Evolutionary conservation across 1,284 basidiomycete species (phyloP).

Genomic region (Leccinum insolens): DNA sequence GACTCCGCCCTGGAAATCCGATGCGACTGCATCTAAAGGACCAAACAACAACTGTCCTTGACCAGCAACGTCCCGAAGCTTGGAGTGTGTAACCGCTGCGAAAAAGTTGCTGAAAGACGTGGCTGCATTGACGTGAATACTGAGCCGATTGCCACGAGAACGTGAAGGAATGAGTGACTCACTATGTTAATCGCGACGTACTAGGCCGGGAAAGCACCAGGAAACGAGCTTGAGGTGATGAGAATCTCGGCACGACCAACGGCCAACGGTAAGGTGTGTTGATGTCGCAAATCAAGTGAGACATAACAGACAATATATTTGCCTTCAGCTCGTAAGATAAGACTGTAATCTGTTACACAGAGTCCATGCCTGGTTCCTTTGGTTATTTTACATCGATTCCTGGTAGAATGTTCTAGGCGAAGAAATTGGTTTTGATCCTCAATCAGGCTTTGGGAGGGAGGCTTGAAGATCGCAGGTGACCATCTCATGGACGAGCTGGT

Average conservation of each 20-base stretch:
- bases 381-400: slow-evolving; percentile 1
- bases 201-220: slow-evolving; percentile 19
- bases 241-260: no score
- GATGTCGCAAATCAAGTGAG: background rate
- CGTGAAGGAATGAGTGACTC: slow-evolving; percentile 14
- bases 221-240: no score
- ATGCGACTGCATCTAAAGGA: slow-evolving; percentile 37
- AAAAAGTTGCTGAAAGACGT: slow-evolving; percentile 64
- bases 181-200: slow-evolving; percentile 25
- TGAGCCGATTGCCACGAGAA: background rate
- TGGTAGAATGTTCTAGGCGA: background rate
- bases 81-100: slow-evolving; percentile 57
- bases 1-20: slow-evolving; percentile 65
- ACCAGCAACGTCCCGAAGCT: slow-evolving; percentile 65
- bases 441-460: slow-evolving; percentile 58
- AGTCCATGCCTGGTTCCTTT: background rate
- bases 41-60: slow-evolving; percentile 57
- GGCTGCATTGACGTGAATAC: slow-evolving; percentile 40
- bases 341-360: slow-evolving; percentile 3
- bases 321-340: slow-evolving; percentile 8
- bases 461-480: slow-evolving; percentile 77
- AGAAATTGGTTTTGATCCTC: slow-evolving; percentile 75
- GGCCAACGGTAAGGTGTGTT: background rate
- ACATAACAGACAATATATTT: background rate
- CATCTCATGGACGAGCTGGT: slow-evolving; percentile 87